phyloP scores from a whole-genome alignment of 352 stramenopile species.

The Albugo candida region DNA sequence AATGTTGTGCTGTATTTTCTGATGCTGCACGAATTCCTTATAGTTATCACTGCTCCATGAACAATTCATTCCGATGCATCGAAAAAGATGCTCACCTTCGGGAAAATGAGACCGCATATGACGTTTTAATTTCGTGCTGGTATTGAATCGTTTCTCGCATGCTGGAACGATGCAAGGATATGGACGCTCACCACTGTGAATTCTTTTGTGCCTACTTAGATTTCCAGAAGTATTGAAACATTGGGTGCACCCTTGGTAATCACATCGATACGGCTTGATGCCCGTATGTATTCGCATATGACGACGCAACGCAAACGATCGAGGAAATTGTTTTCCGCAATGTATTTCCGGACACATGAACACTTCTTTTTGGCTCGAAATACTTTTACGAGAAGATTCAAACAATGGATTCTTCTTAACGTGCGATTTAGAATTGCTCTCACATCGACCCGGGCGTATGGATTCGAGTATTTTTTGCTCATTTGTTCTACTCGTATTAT shows the following conservation, averaged over 20 bases:
- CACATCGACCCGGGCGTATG: no score
- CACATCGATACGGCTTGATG: conserved; percentile 63
- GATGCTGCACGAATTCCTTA: conserved; percentile 61
- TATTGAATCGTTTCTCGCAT: conserved; percentile 76
- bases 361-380: conserved; percentile 19
- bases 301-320: conserved; percentile 59
- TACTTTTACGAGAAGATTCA: no score
- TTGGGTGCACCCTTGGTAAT: conserved; percentile 49
- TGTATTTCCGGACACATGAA: conserved; percentile 58
- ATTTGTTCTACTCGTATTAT: no score
- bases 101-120: conserved; percentile 79
- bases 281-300: conserved; percentile 76
- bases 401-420: no score
- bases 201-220: conserved; percentile 72
- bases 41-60: conserved; percentile 62
- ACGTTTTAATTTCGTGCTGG: conserved; percentile 76
- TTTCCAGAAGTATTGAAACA: conserved; percentile 79
- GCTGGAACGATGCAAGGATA: conserved; percentile 60
- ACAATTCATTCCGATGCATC: conserved; percentile 34
- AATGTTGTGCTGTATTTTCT: conserved; percentile 56
- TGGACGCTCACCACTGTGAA: conserved; percentile 63
- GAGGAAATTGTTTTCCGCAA: conserved; percentile 70
- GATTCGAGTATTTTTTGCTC: no score
- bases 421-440: no score
- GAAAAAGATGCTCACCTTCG: conserved; percentile 48